Evolutionary conservation across 2,329 filamentous ascomycete genomes (phyloP).

Genomic region (Raffaelea ambrosiae): DNA sequence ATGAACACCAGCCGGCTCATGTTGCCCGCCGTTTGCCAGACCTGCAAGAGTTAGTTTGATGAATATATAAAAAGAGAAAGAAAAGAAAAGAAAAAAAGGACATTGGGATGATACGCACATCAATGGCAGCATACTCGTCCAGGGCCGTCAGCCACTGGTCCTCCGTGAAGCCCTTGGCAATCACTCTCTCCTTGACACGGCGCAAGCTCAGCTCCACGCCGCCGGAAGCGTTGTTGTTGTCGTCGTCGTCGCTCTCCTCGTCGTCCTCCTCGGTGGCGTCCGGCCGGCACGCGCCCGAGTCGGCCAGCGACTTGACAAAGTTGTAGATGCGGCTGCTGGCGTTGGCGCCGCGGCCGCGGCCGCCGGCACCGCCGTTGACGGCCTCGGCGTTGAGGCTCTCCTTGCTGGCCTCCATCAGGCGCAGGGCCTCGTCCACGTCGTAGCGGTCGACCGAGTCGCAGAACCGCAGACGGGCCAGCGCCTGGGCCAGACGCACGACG

Average conservation of each 20-base stretch:
- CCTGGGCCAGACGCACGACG: conserved; percentile 86
- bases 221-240: conserved; percentile 43
- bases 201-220: conserved; percentile 72
- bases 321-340: conserved; percentile 90
- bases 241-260: conserved; percentile 47
- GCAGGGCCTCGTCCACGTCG: conserved; percentile 90
- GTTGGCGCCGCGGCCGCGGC: conserved; percentile 58
- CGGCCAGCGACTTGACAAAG: conserved; percentile 79
- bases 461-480: conserved; percentile 86
- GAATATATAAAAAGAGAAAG: not conserved
- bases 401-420: conserved; percentile 88
- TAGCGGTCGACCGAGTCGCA: conserved; percentile 76
- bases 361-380: conserved; percentile 35
- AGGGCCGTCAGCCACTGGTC: conserved; percentile 83
- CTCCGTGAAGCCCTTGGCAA: conserved; percentile 94
- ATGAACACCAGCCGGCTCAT: conserved; percentile 66
- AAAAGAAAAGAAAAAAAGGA: not conserved
- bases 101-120: conserved; percentile 57
- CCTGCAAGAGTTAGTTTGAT: conserved; percentile 33
- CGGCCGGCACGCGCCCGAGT: conserved; percentile 75
- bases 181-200: conserved; percentile 80
- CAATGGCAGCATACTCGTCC: conserved; percentile 78
- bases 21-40: conserved; percentile 70
- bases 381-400: conserved; percentile 79
- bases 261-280: conserved; percentile 53